Base-by-base conservation (phyloP, 1,284 basidiomycete genomes). In the Fomitopsis pinicola region DNA sequence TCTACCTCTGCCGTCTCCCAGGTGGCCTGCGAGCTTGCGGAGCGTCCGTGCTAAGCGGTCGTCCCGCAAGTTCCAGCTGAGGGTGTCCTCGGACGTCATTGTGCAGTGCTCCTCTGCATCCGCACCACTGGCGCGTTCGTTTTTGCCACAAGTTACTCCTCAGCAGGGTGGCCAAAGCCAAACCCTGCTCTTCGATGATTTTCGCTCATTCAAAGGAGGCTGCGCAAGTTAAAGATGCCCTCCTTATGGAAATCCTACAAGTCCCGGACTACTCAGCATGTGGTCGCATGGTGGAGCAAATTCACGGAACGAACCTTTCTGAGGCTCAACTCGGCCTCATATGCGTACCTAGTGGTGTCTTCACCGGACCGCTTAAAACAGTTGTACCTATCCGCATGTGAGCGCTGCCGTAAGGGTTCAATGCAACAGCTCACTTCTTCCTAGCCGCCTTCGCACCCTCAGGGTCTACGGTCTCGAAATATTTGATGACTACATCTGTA, bases 311-410 rank as follows among this genome's bases (percentile, higher is more conserved):
- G 5, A 38, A 69, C 72, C 64, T 69, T 69, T 17, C 65, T 62
- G 7, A 69, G 56, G 1, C 67, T 69, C 48, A 69, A 69, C 58
- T 70, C 69, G 7, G 67, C 66, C 50, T 68, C 66, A 45, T 67
- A 67, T 12, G 71, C 69, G 60, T 72, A 70, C 9, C 64, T 59
- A 35, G 66, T 66, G 5, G 68, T 72, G 36, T 73, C 69, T 36
- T 72, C 68, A 8, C 71, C 71, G 55, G 69, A 74, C 17, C 70
- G 63, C 46, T 71, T 70, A 50, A 72, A 71, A 55, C 70, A 71
- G 46, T 69, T 71, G 58, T 70, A 73, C 42, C 72, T 71, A 48
- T 10, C 17, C 22, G 19, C 14, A 42, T 15, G 35, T 44, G 14
- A 50, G 48, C 52, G 15, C 17, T 46, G 40, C 22, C 4, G 17